phyloP scores from a whole-genome alignment of 768 basidiomycete species.

The Auricularia sp. region DNA sequence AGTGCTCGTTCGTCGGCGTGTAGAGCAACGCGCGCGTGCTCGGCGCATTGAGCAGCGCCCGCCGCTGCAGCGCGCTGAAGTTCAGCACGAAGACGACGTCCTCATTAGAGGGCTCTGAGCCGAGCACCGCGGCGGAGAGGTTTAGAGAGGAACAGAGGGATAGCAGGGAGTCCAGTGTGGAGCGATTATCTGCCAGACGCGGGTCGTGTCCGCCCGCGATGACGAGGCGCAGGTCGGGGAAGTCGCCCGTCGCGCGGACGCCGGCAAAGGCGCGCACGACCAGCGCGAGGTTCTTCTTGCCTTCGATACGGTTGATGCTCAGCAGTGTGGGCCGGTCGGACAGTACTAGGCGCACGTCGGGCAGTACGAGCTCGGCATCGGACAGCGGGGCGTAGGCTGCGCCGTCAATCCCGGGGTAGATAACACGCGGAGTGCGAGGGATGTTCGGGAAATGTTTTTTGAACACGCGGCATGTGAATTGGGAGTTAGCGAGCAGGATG shows the following conservation, averaged over 20 bases:
- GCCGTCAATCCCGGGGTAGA: conserved; percentile 93
- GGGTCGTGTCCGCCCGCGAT: conserved; percentile 88
- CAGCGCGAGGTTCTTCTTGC: conserved; percentile 82
- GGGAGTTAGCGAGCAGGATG: conserved; percentile 82
- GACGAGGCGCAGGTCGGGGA: conserved; percentile 51
- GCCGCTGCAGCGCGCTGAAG: conserved; percentile 76
- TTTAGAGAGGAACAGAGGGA: neutral
- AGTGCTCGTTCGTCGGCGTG: conserved; percentile 92
- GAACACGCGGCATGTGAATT: conserved; percentile 80
- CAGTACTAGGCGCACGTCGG: neutral
- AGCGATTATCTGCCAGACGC: conserved; percentile 73
- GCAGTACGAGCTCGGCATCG: neutral
- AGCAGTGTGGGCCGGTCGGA: conserved; percentile 57
- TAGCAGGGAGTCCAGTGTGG: conserved; percentile 45
- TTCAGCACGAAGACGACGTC: conserved; percentile 63
- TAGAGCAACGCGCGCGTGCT: conserved; percentile 74
- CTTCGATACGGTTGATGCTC: conserved; percentile 90
- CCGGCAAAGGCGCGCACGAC: conserved; percentile 66
- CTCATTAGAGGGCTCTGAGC: conserved; percentile 1
- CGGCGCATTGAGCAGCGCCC: conserved; percentile 59
- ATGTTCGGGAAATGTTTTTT: conserved; percentile 65
- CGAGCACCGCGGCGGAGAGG: neutral
- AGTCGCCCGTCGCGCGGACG: conserved; percentile 10
- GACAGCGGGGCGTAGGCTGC: conserved; percentile 43
- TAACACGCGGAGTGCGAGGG: conserved; percentile 49